Conservation (phyloP, 805 yeast genomes). For the Ascoidea tarda region DNA sequence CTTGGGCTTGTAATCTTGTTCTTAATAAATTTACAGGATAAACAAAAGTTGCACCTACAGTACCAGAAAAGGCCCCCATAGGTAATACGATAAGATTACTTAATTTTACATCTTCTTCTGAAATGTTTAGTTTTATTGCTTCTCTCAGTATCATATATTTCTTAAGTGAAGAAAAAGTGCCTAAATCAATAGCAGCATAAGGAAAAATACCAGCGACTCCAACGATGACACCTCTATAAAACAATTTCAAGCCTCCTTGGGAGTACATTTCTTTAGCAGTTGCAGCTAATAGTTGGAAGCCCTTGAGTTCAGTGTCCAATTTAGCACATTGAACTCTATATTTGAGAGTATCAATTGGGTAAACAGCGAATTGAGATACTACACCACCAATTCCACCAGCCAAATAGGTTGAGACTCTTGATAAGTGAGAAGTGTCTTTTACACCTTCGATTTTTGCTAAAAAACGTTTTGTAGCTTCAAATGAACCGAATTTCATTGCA, state of each 20-base stretch:
- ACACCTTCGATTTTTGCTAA: slow-evolving; percentile 68
- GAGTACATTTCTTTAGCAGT: slow-evolving; percentile 69
- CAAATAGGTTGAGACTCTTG: slow-evolving; percentile 66
- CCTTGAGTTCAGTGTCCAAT: slow-evolving; percentile 44
- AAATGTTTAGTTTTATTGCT: slow-evolving; percentile 35
- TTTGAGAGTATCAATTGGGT: slow-evolving; percentile 91
- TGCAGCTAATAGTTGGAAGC: slow-evolving; percentile 41
- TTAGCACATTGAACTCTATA: slow-evolving; percentile 91
- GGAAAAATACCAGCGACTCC: slow-evolving; percentile 97
- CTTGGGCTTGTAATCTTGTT: slow-evolving; percentile 95
- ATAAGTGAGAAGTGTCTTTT: slow-evolving; percentile 51
- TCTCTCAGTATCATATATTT: slow-evolving; percentile 55
- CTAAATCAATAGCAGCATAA: slow-evolving; percentile 90
- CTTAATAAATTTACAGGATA: slow-evolving; percentile 86
- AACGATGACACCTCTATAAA: slow-evolving; percentile 77
- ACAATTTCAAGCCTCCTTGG: slow-evolving; percentile 66
- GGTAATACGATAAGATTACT: slow-evolving; percentile 73
- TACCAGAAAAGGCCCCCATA: slow-evolving; percentile 91
- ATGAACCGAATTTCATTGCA: slow-evolving; percentile 94
- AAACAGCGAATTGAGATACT: slow-evolving; percentile 79
- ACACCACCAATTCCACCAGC: slow-evolving; percentile 98
- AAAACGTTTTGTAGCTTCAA: slow-evolving; percentile 71
- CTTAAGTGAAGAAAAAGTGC: slow-evolving; percentile 81
- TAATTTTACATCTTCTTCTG: slow-evolving; percentile 53
- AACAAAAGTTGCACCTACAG: slow-evolving; percentile 91